Conservation (phyloP, 2,329 filamentous ascomycete genomes). For the Microdochium paspali region DNA sequence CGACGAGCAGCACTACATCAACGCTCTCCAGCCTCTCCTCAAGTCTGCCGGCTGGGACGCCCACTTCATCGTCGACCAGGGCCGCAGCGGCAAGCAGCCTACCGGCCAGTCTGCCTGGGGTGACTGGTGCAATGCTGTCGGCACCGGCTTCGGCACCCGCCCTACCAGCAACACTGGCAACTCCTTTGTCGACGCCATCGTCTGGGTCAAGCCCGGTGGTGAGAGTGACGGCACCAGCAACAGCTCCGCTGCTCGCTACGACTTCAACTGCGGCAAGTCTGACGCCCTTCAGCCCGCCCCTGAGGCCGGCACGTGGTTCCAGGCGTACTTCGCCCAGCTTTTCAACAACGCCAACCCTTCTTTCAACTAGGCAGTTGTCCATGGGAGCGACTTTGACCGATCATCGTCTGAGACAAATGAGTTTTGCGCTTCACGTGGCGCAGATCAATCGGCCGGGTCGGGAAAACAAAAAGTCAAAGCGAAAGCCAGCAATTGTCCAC, state of each 20-base stretch:
- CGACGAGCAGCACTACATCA: constrained; percentile 46
- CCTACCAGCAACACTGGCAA: constrained; percentile 44
- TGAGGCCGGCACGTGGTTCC: constrained; percentile 61
- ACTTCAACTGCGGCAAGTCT: constrained; percentile 40
- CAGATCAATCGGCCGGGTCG: no score
- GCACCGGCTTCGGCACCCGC: constrained; percentile 46
- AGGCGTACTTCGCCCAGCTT: constrained; percentile 49
- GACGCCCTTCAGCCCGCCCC: constrained; percentile 54
- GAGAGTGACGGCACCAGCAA: constrained; percentile 34
- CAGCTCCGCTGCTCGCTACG: constrained; percentile 34
- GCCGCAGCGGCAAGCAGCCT: constrained; percentile 32
- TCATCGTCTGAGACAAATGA: background rate
- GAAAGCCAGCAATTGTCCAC: no score
- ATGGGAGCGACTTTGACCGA: background rate
- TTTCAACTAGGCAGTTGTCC: constrained; percentile 21
- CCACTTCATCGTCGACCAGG: constrained; percentile 21
- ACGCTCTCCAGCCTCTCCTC: constrained; percentile 57
- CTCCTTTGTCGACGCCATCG: constrained; percentile 45
- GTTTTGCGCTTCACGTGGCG: no score
- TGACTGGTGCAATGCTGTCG: constrained; percentile 52
- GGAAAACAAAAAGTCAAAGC: no score
- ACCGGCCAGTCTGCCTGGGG: constrained; percentile 45
- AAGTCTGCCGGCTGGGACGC: constrained; percentile 32
- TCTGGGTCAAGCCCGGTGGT: constrained; percentile 53
- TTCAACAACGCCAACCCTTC: constrained; percentile 46